Conservation (phyloP, 805 yeast genomes). For the Komagataella kurtzmanii region DNA sequence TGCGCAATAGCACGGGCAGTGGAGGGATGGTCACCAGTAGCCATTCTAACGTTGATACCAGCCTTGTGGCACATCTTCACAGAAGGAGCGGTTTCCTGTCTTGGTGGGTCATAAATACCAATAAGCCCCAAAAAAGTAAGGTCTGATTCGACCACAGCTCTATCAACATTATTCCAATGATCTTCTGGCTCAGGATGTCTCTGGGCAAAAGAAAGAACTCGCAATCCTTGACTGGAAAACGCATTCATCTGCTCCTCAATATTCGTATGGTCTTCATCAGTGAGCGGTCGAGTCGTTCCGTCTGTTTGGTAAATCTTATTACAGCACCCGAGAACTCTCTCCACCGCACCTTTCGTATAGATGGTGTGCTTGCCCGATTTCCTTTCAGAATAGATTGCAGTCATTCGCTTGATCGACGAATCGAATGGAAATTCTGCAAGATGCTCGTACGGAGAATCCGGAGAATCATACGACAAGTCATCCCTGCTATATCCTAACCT, state of each 20-base stretch:
- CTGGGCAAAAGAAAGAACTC: slow-evolving; percentile 63
- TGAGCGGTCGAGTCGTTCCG: slow-evolving; percentile 17
- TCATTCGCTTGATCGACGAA: slow-evolving; percentile 62
- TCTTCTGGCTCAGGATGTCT: slow-evolving; percentile 16
- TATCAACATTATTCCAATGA: slow-evolving; percentile 18
- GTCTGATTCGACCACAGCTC: slow-evolving; percentile 35
- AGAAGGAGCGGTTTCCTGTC: slow-evolving; percentile 51
- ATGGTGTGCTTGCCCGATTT: slow-evolving; percentile 13
- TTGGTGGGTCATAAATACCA: slow-evolving; percentile 75
- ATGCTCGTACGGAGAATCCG: slow-evolving; percentile 22
- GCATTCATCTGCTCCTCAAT: slow-evolving; percentile 45
- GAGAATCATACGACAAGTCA: slow-evolving; percentile 22
- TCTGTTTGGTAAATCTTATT: slow-evolving; percentile 31
- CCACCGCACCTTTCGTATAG: slow-evolving; percentile 69
- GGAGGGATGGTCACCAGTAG: slow-evolving; percentile 72
- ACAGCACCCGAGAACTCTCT: slow-evolving; percentile 48
- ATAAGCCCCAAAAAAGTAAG: slow-evolving; percentile 53
- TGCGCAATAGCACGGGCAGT: slow-evolving; percentile 73
- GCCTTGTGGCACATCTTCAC: slow-evolving; percentile 59
- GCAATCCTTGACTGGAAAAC: slow-evolving; percentile 50
- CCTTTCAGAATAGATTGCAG: slow-evolving; percentile 34
- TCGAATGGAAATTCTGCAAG: slow-evolving; percentile 64
- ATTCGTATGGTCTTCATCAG: slow-evolving; percentile 21
- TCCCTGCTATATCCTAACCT: slow-evolving; percentile 40
- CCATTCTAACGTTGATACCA: slow-evolving; percentile 70